Evolutionary conservation across 257 asterid species (phyloP).

Genomic region (Apocynum venetum): DNA sequence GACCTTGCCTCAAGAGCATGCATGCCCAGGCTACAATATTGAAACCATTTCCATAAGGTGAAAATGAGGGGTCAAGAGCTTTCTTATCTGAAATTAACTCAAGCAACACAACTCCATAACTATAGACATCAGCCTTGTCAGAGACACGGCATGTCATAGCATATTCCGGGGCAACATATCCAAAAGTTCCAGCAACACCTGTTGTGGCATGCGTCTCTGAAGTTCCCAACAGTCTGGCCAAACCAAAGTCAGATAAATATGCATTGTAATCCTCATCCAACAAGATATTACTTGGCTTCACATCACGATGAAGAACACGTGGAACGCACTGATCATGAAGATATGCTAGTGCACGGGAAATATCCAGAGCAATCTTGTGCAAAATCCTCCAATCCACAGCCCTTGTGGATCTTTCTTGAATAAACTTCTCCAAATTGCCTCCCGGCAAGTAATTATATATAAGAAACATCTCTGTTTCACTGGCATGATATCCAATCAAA

Average conservation of each 20-base stretch:
- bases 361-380: constrained; percentile 85
- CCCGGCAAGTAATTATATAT: constrained; percentile 75
- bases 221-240: constrained; percentile 75
- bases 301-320: constrained; percentile 89
- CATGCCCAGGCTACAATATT: constrained; percentile 90
- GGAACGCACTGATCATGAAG: constrained; percentile 91
- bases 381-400: constrained; percentile 87
- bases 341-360: constrained; percentile 84
- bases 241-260: constrained; percentile 79
- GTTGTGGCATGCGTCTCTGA: constrained; percentile 90
- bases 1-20: constrained; percentile 77
- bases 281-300: constrained; percentile 87
- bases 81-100: constrained; percentile 89
- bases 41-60: constrained; percentile 84
- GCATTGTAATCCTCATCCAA: constrained; percentile 81
- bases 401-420: constrained; percentile 67
- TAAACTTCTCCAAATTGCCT: constrained; percentile 79
- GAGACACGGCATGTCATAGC: constrained; percentile 95
- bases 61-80: constrained; percentile 84
- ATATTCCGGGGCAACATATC: constrained; percentile 91
- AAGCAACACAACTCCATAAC: constrained; percentile 85
- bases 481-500: constrained; percentile 84
- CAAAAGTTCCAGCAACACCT: constrained; percentile 88
- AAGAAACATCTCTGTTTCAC: constrained; percentile 87
- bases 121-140: constrained; percentile 89